These are phyloP conservation scores for Verticillium zaregamsianum DNA, from an alignment of 2,329 filamentous ascomycete species.

Conservation along the genomic window DNA sequence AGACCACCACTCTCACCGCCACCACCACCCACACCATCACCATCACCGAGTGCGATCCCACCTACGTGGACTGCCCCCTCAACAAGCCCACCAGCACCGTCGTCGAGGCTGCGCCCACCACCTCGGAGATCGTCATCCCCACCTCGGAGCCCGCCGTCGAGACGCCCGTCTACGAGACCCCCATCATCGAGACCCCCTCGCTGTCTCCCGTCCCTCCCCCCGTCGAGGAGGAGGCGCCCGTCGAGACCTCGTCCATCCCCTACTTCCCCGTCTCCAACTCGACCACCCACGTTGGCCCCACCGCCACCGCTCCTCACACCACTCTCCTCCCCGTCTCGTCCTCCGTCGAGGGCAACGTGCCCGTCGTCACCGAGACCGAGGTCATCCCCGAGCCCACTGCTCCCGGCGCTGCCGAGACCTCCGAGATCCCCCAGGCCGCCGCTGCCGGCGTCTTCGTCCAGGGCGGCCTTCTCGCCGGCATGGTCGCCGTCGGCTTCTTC, in stretches of 20 bases:
- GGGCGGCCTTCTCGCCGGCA: slow-evolving; percentile 34
- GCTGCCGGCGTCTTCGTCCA: slow-evolving; percentile 31
- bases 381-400: slow-evolving; percentile 4
- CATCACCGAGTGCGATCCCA: slow-evolving; percentile 43
- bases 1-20: slow-evolving; percentile 37
- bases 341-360: slow-evolving; percentile 13
- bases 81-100: slow-evolving; percentile 2
- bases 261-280: slow-evolving; percentile 29
- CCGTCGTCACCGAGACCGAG: slow-evolving; percentile 9
- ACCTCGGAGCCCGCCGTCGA: slow-evolving; percentile 15
- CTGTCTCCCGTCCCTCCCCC: neutral
- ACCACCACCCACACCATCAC: slow-evolving; percentile 41
- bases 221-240: neutral
- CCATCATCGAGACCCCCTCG: neutral
- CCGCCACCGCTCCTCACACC: slow-evolving; percentile 18
- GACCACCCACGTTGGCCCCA: slow-evolving; percentile 20
- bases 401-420: slow-evolving; percentile 15
- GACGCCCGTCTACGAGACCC: neutral
- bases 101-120: slow-evolving; percentile 14
- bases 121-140: slow-evolving; percentile 17
- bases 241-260: slow-evolving; percentile 13
- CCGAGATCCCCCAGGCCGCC: slow-evolving; percentile 14
- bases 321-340: slow-evolving; percentile 10
- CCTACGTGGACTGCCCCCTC: slow-evolving; percentile 38
- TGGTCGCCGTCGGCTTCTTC: slow-evolving; percentile 33